A percentile compares a stretch with the other conserved stretches of the same genome.
phyloP scores from a whole-genome alignment of 805 yeast genomes.

The Ogataea kodamae region DNA sequence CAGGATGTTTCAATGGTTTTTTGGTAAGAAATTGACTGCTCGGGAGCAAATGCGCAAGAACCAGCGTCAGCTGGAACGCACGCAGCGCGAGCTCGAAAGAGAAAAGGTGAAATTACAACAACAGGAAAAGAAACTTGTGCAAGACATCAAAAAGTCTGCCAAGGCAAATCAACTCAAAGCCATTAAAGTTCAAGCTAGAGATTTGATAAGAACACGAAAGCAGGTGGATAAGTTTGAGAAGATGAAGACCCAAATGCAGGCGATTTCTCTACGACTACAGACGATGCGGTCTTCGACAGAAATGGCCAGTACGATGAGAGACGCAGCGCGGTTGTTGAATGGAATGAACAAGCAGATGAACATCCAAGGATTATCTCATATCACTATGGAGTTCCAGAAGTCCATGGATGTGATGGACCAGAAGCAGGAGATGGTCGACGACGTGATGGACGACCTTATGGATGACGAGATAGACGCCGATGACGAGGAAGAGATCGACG shows the following conservation, averaged over 20 bases:
- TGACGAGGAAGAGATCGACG: conserved; percentile 82
- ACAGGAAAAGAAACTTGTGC: conserved; percentile 84
- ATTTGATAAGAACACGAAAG: conserved; percentile 81
- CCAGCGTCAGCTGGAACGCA: conserved; percentile 90
- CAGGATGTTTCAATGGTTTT: conserved; percentile 92
- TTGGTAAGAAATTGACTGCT: conserved; percentile 90
- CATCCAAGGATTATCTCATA: conserved; percentile 79
- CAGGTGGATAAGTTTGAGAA: conserved; percentile 82
- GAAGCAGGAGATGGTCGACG: conserved; percentile 98
- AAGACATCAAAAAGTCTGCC: conserved; percentile 88
- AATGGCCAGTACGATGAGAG: conserved; percentile 92
- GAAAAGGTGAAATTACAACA: conserved; percentile 82
- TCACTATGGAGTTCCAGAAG: conserved; percentile 92
- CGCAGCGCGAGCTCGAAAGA: conserved; percentile 88
- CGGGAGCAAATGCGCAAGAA: conserved; percentile 93
- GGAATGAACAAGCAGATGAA: conserved; percentile 88
- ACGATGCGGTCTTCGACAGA: conserved; percentile 91
- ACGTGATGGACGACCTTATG: conserved; percentile 95
- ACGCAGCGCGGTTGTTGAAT: conserved; percentile 80
- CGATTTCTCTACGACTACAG: conserved; percentile 87
- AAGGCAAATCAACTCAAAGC: conserved; percentile 85
- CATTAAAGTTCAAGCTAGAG: conserved; percentile 94
- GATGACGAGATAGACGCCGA: conserved; percentile 83
- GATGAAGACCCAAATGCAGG: conserved; percentile 95
- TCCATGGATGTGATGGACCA: conserved; percentile 98